These are phyloP conservation scores for Eimeria zaria DNA, from an alignment of 169 alveolate genomes.

Conservation along the genomic window DNA sequence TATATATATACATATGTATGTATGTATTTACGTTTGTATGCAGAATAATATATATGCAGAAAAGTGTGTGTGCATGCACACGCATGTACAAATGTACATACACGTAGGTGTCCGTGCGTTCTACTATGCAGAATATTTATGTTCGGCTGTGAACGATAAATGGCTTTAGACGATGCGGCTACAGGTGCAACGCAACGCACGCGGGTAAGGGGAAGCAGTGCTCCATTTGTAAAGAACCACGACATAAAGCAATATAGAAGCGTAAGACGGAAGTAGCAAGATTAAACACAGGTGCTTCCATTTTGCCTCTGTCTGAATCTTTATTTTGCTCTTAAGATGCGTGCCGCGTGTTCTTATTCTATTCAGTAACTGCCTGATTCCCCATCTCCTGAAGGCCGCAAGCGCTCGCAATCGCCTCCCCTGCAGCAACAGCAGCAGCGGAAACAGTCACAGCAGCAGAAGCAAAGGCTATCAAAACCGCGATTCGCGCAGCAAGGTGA, in stretches of 20 bases:
- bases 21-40: neutral
- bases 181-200: neutral
- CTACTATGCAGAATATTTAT: neutral
- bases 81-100: neutral
- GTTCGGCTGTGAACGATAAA: neutral
- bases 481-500: constrained; percentile 40
- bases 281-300: constrained; percentile 9
- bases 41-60: neutral
- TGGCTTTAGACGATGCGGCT: constrained; percentile 30
- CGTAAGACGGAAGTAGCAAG: neutral
- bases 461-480: neutral
- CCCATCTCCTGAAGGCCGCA: neutral
- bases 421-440: constrained; percentile 50
- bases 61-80: neutral
- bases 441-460: neutral
- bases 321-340: neutral
- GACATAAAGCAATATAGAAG: neutral
- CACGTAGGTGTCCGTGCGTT: neutral
- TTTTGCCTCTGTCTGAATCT: too few relatives aligned
- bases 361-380: neutral
- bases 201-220: neutral
- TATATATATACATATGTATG: neutral
- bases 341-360: neutral
- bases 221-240: neutral
- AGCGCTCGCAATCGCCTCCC: neutral